These are phyloP conservation scores for Cystobasidium tubakii DNA, from an alignment of 768 basidiomycete genomes.

Conservation along the genomic window DNA sequence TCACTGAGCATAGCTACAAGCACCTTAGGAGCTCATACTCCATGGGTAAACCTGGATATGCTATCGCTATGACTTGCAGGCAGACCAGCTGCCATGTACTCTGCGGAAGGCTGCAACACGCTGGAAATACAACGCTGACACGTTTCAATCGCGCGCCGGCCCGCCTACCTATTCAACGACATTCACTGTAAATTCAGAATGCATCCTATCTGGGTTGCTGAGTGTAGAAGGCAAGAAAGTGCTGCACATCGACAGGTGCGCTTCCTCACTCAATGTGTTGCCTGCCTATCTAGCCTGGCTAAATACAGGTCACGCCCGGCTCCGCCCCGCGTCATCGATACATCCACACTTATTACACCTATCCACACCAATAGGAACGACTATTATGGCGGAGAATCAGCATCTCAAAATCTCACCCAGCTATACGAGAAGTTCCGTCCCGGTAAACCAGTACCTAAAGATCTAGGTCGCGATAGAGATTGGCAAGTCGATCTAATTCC, in stretches of 20 bases:
- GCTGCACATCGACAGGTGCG: conserved; percentile 81
- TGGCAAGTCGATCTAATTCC: conserved; percentile 93
- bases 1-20: background rate
- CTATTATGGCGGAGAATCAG: conserved; percentile 97
- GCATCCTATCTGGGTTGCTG: conserved; percentile 92
- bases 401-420: conserved; percentile 95
- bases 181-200: conserved; percentile 55
- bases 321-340: background rate
- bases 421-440: conserved; percentile 92
- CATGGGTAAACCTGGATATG: too few relatives aligned
- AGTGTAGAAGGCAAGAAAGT: conserved; percentile 99
- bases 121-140: background rate
- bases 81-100: too few relatives aligned
- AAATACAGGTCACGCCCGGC: background rate
- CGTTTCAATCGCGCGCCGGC: background rate
- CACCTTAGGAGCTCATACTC: background rate
- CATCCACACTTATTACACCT: background rate
- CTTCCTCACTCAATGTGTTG: background rate
- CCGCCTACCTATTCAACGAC: background rate
- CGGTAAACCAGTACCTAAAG: conserved; percentile 65
- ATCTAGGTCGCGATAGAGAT: conserved; percentile 92
- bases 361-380: conserved; percentile 58
- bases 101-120: too few relatives aligned
- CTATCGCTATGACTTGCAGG: too few relatives aligned
- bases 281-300: background rate